Conservation (phyloP, 192 early-diverging fungal species). For the Umbelopsis sp. region DNA sequence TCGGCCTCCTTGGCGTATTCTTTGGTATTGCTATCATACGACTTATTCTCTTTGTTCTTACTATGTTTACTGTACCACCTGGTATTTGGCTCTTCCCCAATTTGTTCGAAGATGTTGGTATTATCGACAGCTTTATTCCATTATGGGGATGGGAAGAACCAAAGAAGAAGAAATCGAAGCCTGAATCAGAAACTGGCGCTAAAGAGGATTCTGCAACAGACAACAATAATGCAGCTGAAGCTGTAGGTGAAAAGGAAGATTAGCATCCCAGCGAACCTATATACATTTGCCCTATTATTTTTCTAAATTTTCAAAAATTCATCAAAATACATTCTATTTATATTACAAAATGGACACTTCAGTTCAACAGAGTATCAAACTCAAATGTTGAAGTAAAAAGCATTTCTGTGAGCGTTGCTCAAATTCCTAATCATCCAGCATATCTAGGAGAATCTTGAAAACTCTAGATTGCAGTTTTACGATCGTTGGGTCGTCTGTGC, state of each 20-base stretch:
- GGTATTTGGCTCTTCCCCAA: constrained; percentile 98
- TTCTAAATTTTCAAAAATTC: not conserved
- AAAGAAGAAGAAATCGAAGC: constrained; percentile 43
- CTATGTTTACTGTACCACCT: constrained; percentile 68
- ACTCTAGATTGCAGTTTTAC: constrained; percentile 23
- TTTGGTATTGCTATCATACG: constrained; percentile 86
- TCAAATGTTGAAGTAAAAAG: not conserved
- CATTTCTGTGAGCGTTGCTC: too few relatives aligned
- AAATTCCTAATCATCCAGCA: constrained; percentile 22
- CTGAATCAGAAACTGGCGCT: not conserved
- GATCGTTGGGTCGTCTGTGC: constrained; percentile 4
- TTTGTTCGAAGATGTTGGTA: constrained; percentile 93
- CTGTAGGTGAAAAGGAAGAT: constrained; percentile 1
- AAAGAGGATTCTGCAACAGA: not conserved
- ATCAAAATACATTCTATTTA: constrained; percentile 14
- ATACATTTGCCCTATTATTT: not conserved
- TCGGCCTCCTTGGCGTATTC: constrained; percentile 87
- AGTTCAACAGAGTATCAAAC: not conserved
- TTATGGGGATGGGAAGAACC: constrained; percentile 82
- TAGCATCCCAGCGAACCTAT: not conserved
- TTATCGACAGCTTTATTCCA: constrained; percentile 93
- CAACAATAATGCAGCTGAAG: not conserved
- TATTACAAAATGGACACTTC: not conserved
- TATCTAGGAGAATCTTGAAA: constrained; percentile 24
- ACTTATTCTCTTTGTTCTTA: constrained; percentile 81